These are phyloP conservation scores for Nannochloropsis salina DNA, from an alignment of 108 stramenopile species.

Conservation along the genomic window DNA sequence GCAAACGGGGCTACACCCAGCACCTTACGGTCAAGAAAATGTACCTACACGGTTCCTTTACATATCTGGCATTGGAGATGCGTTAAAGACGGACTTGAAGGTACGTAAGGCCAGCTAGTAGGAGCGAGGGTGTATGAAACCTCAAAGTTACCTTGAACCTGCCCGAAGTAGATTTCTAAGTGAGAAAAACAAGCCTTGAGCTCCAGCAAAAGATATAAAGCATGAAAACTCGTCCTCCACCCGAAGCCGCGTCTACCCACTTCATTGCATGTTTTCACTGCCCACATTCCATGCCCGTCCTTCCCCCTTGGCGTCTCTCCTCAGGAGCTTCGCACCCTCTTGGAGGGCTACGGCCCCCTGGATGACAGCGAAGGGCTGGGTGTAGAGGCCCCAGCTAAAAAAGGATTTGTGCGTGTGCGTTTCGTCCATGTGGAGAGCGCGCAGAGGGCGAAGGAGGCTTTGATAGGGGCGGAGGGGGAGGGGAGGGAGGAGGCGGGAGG, in stretches of 20 bases:
- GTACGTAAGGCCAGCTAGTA: neutral
- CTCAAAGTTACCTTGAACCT: no score
- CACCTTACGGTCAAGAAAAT: conserved; percentile 20
- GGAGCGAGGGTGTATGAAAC: neutral
- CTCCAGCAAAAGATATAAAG: no score
- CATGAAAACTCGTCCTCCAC: no score
- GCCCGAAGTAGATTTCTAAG: no score
- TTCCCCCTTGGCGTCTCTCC: neutral
- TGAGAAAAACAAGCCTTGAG: no score
- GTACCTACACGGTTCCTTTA: neutral
- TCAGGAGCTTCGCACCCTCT: conserved; percentile 4
- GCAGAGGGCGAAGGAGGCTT: neutral
- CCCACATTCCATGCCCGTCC: neutral
- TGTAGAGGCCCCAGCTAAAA: neutral
- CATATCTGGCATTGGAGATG: neutral
- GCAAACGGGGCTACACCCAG: neutral
- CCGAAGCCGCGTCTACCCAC: no score
- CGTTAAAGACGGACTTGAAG: neutral
- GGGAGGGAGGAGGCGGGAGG: neutral
- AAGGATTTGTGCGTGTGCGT: neutral
- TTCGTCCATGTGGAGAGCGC: neutral
- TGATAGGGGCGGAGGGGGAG: neutral
- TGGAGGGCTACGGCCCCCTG: neutral
- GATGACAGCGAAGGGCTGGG: neutral
- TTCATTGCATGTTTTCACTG: neutral